These are phyloP conservation scores for Gynostemma pentaphyllum DNA, from an alignment of 306 rosid species.

Conservation along the genomic window DNA sequence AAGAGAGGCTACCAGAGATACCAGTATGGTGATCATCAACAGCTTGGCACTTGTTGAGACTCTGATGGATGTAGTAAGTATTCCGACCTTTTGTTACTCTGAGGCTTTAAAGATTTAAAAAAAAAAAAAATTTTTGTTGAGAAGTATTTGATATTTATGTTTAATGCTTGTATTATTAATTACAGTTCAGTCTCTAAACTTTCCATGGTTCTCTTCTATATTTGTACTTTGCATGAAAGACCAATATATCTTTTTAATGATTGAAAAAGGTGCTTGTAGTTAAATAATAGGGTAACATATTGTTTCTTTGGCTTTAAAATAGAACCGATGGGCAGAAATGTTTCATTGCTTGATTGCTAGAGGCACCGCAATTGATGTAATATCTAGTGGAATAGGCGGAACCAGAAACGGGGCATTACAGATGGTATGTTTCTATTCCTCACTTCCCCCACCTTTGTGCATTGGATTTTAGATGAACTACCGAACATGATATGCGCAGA, in stretches of 20 bases:
- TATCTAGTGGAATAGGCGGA: constrained; percentile 46
- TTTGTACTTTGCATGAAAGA: too few relatives aligned
- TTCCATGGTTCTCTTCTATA: too few relatives aligned
- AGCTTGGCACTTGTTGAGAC: constrained; percentile 48
- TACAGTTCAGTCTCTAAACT: too few relatives aligned
- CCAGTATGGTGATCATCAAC: constrained; percentile 33
- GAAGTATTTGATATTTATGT: too few relatives aligned
- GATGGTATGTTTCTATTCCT: constrained; percentile 37
- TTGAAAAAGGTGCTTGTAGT: background rate
- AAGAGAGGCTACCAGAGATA: constrained; percentile 52
- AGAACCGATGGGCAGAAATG: constrained; percentile 81
- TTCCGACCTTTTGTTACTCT: constrained; percentile 1
- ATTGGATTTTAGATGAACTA: background rate
- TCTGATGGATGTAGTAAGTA: constrained; percentile 56
- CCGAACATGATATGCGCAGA: constrained; percentile 23
- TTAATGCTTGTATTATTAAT: too few relatives aligned
- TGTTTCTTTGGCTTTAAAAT: constrained; percentile 10
- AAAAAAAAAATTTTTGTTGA: too few relatives aligned
- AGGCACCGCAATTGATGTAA: constrained; percentile 37
- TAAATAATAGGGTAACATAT: background rate
- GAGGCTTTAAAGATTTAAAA: background rate
- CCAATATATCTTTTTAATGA: background rate
- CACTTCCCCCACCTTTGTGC: background rate
- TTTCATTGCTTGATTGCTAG: constrained; percentile 56
- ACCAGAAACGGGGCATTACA: constrained; percentile 53